Percentiles rank a stretch among this genome's conserved stretches.
Evolutionary conservation across 2,329 filamentous ascomycete species (phyloP).

Genomic region (Colletotrichum agaves): DNA sequence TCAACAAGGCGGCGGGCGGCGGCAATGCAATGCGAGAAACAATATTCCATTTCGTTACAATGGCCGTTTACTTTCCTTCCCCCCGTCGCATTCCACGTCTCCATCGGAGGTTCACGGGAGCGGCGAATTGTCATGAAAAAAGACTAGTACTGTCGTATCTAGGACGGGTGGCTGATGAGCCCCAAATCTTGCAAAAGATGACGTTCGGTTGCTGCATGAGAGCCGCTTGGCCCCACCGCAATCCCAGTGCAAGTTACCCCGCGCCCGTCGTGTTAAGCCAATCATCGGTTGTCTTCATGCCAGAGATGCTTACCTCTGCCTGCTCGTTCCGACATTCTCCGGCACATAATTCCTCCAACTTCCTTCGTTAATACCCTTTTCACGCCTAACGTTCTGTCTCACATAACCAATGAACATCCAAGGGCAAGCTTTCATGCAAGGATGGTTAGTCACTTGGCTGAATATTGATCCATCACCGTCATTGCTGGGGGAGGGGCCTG

Average conservation of each 20-base stretch:
- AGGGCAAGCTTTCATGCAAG: not conserved
- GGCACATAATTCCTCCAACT: slow-evolving; percentile 17
- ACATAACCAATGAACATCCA: not conserved
- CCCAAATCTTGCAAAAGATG: slow-evolving; percentile 36
- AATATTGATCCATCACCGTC: slow-evolving; percentile 20
- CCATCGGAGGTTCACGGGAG: slow-evolving; percentile 34
- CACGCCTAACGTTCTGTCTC: not conserved
- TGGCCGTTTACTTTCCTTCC: not conserved
- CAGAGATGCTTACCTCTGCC: slow-evolving; percentile 22
- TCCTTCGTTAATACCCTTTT: not conserved
- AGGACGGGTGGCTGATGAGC: not conserved
- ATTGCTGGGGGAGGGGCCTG: not conserved
- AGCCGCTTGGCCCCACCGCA: slow-evolving; percentile 33
- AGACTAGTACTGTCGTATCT: not conserved
- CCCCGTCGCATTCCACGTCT: not conserved
- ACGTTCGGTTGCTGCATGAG: slow-evolving; percentile 35
- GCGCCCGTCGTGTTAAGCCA: slow-evolving; percentile 17
- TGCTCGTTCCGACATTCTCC: slow-evolving; percentile 35
- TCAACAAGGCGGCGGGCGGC: slow-evolving; percentile 8
- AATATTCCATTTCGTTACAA: slow-evolving; percentile 14
- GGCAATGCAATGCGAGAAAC: slow-evolving; percentile 34
- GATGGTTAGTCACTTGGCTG: slow-evolving; percentile 6
- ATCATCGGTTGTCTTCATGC: slow-evolving; percentile 16
- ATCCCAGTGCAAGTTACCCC: slow-evolving; percentile 24
- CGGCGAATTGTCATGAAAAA: not conserved